Conservation (phyloP, 2,329 filamentous ascomycete genomes). For the Botryotinia convoluta region DNA sequence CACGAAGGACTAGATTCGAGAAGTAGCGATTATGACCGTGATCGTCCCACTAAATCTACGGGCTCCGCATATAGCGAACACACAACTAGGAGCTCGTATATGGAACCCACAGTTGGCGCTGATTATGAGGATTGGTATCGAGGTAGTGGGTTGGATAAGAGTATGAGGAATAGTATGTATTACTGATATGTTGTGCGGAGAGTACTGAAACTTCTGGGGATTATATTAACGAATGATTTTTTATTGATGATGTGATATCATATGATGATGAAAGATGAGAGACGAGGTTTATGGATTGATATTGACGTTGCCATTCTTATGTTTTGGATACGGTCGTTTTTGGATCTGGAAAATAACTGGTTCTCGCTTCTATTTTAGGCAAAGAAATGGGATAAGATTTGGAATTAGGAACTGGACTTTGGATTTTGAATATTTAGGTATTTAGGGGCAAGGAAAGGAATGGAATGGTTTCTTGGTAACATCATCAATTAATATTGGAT, state of each 20-base stretch:
- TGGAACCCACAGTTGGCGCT: slow-evolving; percentile 9
- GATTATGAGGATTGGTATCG: slow-evolving; percentile 24
- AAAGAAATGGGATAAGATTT: background rate
- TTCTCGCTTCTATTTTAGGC: background rate
- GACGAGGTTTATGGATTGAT: slow-evolving; percentile 4
- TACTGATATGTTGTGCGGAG: background rate
- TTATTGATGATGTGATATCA: background rate
- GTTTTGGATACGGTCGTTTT: slow-evolving; percentile 6
- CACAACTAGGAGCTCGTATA: slow-evolving; percentile 8
- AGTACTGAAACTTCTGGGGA: background rate
- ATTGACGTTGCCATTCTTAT: background rate
- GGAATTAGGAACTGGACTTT: background rate
- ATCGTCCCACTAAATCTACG: slow-evolving; percentile 7
- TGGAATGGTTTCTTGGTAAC: background rate
- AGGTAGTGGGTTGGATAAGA: slow-evolving; percentile 6
- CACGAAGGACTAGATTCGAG: slow-evolving; percentile 22
- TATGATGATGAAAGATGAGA: background rate
- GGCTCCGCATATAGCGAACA: slow-evolving; percentile 8
- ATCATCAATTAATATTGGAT: background rate
- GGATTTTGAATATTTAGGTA: background rate
- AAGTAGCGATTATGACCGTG: slow-evolving; percentile 18
- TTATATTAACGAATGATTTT: background rate
- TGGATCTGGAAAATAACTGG: background rate
- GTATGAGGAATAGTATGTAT: slow-evolving; percentile 17
- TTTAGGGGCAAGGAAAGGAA: background rate